These are phyloP conservation scores for Saccharomyces hybrid DNA, from an alignment of 1,139 yeast species.

Conservation along the genomic window DNA sequence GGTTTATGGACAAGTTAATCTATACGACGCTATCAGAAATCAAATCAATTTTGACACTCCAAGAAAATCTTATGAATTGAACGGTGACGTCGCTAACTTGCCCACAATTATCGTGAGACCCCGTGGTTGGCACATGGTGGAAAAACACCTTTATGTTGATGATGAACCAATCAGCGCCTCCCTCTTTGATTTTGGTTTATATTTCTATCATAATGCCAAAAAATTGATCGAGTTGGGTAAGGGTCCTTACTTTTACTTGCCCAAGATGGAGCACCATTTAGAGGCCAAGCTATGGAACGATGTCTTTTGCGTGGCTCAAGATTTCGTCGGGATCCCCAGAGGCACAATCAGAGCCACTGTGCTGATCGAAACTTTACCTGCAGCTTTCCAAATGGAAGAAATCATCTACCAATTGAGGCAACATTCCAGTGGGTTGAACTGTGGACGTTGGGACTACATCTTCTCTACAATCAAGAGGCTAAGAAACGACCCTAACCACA, in stretches of 20 bases:
- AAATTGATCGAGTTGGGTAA: constrained; percentile 51
- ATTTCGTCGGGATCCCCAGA: constrained; percentile 51
- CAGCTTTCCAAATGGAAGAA: constrained; percentile 69
- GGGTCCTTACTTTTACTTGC: constrained; percentile 70
- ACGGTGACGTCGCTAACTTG: constrained; percentile 41
- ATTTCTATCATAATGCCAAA: constrained; percentile 62
- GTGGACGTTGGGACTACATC: constrained; percentile 75
- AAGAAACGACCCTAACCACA: constrained; percentile 51
- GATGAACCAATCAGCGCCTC: constrained; percentile 74
- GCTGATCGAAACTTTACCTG: constrained; percentile 62
- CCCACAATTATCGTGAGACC: constrained; percentile 80
- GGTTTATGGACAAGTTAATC: constrained; percentile 83
- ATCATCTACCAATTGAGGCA: constrained; percentile 59
- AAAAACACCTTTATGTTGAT: constrained; percentile 61
- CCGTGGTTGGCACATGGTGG: constrained; percentile 81
- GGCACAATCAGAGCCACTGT: constrained; percentile 72
- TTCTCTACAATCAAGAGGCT: constrained; percentile 60
- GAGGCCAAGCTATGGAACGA: constrained; percentile 76
- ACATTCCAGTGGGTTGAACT: constrained; percentile 62
- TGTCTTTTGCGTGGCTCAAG: constrained; percentile 63
- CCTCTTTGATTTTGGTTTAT: constrained; percentile 68
- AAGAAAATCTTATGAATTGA: constrained; percentile 43
- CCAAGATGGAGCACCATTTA: constrained; percentile 72
- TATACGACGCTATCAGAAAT: constrained; percentile 78
- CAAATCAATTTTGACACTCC: constrained; percentile 50